These are phyloP conservation scores for Colletotrichum cordylinicola DNA, from an alignment of 2,329 filamentous ascomycete species.

Conservation along the genomic window DNA sequence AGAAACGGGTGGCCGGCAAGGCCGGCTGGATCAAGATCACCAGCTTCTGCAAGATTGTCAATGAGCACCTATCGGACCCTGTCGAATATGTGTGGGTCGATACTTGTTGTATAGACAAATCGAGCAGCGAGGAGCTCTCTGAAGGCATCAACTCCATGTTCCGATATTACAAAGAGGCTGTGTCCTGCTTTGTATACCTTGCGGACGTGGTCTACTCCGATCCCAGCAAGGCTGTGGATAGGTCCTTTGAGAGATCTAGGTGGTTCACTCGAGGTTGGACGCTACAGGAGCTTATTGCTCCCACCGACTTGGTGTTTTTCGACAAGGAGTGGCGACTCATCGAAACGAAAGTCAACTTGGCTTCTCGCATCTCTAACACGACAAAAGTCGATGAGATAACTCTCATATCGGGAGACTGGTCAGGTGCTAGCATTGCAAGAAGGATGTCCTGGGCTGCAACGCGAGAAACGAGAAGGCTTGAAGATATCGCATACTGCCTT, in stretches of 20 bases:
- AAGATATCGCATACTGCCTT: conserved; percentile 33
- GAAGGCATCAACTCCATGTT: conserved; percentile 22
- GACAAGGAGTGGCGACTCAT: not conserved
- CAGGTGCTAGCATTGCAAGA: conserved; percentile 25
- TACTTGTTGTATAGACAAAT: conserved; percentile 23
- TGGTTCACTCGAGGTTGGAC: conserved; percentile 26
- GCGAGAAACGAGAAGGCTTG: conserved; percentile 25
- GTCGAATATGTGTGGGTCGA: conserved; percentile 18
- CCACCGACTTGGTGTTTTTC: conserved; percentile 12
- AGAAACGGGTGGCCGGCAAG: accelerated
- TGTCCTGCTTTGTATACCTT: conserved; percentile 16
- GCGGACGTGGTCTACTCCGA: not conserved
- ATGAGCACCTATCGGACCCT: accelerated
- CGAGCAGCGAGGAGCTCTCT: conserved; percentile 9
- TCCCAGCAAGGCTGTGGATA: not conserved
- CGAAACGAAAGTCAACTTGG: not conserved
- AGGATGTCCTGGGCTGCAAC: conserved; percentile 34
- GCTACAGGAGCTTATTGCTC: conserved; percentile 22
- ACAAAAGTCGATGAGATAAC: not conserved
- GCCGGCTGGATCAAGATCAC: not conserved
- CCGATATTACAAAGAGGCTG: conserved; percentile 5
- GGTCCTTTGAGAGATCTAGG: not conserved
- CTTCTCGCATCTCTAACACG: not conserved
- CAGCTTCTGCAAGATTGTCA: not conserved
- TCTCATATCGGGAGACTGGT: not conserved